These are phyloP conservation scores for Neocatenulostroma microsporum DNA, from an alignment of 2,329 filamentous ascomycete species.

Conservation along the genomic window DNA sequence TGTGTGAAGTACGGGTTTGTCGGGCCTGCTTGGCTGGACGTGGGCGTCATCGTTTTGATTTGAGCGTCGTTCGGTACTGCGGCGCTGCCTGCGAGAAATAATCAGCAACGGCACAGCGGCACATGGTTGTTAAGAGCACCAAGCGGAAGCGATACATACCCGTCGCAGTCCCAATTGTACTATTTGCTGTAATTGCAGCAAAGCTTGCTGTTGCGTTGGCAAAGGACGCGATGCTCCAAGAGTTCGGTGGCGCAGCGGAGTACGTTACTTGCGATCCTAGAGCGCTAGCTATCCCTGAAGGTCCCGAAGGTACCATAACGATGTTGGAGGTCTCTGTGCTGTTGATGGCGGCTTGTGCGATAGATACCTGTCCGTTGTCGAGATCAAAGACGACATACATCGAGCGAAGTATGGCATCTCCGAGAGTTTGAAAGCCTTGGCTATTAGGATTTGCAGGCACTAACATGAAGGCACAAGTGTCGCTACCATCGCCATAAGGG, in stretches of 20 bases:
- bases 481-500: constrained; percentile 10
- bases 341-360: constrained; percentile 25
- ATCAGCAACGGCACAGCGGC: no score
- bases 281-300: constrained; percentile 21
- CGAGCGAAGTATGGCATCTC: constrained; percentile 25
- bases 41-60: no score
- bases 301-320: constrained; percentile 20
- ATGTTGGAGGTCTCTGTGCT: constrained; percentile 14
- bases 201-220: constrained; percentile 16
- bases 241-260: constrained; percentile 8
- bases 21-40: no score
- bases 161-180: constrained; percentile 23
- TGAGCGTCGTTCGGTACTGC: constrained; percentile 20
- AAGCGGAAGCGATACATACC: no score
- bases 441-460: constrained; percentile 9
- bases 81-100: no score
- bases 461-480: constrained; percentile 22
- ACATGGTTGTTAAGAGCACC: no score
- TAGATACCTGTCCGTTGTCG: constrained; percentile 27
- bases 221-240: constrained; percentile 15
- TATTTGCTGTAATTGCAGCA: constrained; percentile 14
- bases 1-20: no score
- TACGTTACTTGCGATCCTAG: constrained; percentile 12
- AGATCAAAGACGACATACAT: constrained; percentile 31
- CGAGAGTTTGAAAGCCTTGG: constrained; percentile 20